Conservation (phyloP, 2,329 filamentous ascomycete species). For the Colletotrichum costaricense region DNA sequence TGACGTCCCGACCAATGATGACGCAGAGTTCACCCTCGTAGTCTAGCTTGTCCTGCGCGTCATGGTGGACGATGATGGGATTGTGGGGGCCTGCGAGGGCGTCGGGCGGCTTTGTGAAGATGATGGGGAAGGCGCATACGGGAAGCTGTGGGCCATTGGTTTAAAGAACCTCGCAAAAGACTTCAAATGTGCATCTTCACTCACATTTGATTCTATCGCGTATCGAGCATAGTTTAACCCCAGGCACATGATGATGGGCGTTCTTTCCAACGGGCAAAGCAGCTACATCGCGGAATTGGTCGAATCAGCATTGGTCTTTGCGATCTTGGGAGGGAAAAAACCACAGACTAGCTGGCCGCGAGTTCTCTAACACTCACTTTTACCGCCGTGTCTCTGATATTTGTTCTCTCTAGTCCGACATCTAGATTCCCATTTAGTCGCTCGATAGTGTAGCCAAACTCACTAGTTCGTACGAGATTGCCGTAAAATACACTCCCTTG, state of each 20-base stretch:
- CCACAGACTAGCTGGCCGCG: too few relatives aligned
- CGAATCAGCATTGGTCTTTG: not conserved
- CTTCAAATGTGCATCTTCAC: not conserved
- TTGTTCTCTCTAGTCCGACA: not conserved
- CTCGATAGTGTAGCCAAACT: not conserved
- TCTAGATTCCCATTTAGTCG: not conserved
- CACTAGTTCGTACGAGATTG: not conserved
- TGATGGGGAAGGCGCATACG: not conserved
- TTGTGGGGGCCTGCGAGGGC: not conserved
- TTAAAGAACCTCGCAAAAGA: not conserved
- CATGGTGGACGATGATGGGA: not conserved
- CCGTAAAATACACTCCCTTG: not conserved
- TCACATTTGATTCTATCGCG: not conserved
- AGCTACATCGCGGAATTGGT: not conserved
- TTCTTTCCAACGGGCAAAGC: not conserved
- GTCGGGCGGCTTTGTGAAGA: not conserved
- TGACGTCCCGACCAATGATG: not conserved
- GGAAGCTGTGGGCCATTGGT: not conserved
- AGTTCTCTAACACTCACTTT: not conserved
- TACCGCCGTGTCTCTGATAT: not conserved
- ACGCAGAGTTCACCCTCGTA: not conserved
- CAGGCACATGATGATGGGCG: not conserved
- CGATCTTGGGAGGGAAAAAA: too few relatives aligned
- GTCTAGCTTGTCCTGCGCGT: not conserved
- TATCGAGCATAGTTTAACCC: not conserved